Evolutionary conservation across 2,329 filamentous ascomycete species (phyloP), one percentile per base, ranked within the genome.

Genomic region (Alternaria burnsii): DNA sequence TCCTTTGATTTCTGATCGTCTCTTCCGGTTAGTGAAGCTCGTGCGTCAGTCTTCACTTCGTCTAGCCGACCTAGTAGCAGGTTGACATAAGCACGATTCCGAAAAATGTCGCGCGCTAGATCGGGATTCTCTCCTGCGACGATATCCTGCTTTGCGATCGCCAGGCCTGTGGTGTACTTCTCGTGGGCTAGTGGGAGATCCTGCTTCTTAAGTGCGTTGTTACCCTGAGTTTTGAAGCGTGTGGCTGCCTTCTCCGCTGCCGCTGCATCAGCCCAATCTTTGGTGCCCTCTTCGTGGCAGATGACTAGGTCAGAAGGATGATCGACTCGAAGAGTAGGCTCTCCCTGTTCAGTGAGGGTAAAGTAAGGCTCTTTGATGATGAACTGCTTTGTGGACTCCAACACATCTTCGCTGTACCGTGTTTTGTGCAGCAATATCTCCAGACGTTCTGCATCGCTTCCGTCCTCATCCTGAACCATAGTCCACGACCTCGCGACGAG

Each of bases 361-460:
- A 87, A 80, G 63, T 82, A 88, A 0, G 86, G 85, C 55, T 88
- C 85, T 59, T 87, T 88, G 28, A 88, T 53, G 28, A 87, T 66
- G 11, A 81, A 76, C 0, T 82, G 66, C 12, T 71, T 73, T 1
- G 75, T 73, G 5, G 72, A 54, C 0, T 66, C 59, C 3, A 86
- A 52, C 0, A 80, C 66, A 6, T 82, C 70, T 4, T 77, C 63
- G 0, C 69, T 69, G 3, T 78, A 65, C 20, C 67, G 62, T 12
- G 65, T 59, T 50, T 71, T 74, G 43, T 73, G 71, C 30, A 74
- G 53, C 26, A 65, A 51, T 36, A 74, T 64, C n/a, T 74, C 71
- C 8, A 74, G 36, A 0, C 80, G 70, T 2, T 76, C 58, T 1
- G 70, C 59, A 28, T 81, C 79, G 2, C 77, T 73, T 7, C 78